Evolutionary conservation across 352 stramenopile genomes (phyloP).

Genomic region (Salisapilia sapeloensis): DNA sequence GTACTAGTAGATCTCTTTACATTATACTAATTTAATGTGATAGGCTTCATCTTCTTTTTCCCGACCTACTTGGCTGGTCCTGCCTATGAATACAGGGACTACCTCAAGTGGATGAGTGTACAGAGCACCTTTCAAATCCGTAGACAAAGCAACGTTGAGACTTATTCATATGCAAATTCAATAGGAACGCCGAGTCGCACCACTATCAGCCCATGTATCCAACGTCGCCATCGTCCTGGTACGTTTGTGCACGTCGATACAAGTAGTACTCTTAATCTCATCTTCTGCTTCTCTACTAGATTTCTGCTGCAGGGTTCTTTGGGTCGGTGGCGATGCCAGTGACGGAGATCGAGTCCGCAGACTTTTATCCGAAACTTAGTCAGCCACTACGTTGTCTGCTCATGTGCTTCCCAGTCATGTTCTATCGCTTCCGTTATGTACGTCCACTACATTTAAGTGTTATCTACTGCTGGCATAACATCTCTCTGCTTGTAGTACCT

Average conservation of each 20-base stretch:
- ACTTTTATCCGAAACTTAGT: conserved; percentile 39
- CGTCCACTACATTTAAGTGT: conserved; percentile 3
- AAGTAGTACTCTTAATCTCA: neutral
- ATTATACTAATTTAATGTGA: neutral
- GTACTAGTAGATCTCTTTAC: neutral
- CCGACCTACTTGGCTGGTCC: conserved; percentile 73
- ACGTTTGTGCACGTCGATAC: conserved; percentile 2
- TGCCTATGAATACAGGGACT: conserved; percentile 76
- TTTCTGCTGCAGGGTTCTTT: conserved; percentile 57
- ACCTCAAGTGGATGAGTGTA: conserved; percentile 65
- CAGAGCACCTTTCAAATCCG: neutral
- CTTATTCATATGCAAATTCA: neutral
- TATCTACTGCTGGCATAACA: conserved; percentile 1
- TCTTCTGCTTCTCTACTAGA: conserved; percentile 5
- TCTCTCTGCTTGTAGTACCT: conserved; percentile 33
- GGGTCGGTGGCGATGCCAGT: conserved; percentile 61
- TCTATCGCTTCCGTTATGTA: conserved; percentile 79
- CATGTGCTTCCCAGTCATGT: conserved; percentile 58
- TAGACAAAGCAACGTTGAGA: neutral
- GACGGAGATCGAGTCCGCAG: conserved; percentile 55
- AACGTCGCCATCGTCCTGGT: conserved; percentile 67
- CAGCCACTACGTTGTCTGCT: conserved; percentile 44
- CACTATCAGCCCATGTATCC: conserved; percentile 38
- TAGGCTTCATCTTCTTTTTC: conserved; percentile 80
- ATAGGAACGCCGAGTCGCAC: conserved; percentile 40